Percentiles rank a stretch among this genome's conserved stretches.
Conservation (phyloP, 768 basidiomycete species). For the Tubosaeta sp. region DNA sequence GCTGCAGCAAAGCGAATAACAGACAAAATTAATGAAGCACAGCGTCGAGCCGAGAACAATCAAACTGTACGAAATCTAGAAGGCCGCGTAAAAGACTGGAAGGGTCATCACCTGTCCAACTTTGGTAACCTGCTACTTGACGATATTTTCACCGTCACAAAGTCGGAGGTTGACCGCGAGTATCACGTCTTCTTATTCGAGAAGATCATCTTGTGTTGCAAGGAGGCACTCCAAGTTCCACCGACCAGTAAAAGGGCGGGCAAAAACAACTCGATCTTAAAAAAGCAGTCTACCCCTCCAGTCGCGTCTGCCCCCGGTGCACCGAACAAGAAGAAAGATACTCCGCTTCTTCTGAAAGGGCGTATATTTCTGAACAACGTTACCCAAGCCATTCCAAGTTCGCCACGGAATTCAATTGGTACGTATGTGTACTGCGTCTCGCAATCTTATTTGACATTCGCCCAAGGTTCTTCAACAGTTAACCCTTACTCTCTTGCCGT, state of each 20-base stretch:
- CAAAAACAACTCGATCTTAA: slow-evolving; percentile 86
- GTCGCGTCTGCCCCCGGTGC: slow-evolving; percentile 46
- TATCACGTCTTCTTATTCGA: slow-evolving; percentile 99
- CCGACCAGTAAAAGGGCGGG: slow-evolving; percentile 61
- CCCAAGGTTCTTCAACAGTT: slow-evolving; percentile 43
- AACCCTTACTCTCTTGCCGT: slow-evolving; percentile 79
- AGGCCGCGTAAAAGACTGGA: slow-evolving; percentile 95
- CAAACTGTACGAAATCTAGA: slow-evolving; percentile 86
- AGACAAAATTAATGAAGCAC: slow-evolving; percentile 93
- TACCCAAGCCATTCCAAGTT: slow-evolving; percentile 66
- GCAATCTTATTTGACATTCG: not conserved
- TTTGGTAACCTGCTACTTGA: slow-evolving; percentile 94
- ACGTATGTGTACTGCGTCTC: slow-evolving; percentile 27
- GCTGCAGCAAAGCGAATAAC: slow-evolving; percentile 90
- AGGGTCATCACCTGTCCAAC: slow-evolving; percentile 91
- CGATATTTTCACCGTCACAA: slow-evolving; percentile 93
- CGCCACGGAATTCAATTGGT: slow-evolving; percentile 59
- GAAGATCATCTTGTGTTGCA: slow-evolving; percentile 98
- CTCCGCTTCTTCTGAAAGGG: slow-evolving; percentile 86
- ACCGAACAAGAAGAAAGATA: slow-evolving; percentile 67
- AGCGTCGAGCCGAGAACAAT: slow-evolving; percentile 86
- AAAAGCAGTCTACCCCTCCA: slow-evolving; percentile 64
- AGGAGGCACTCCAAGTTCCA: slow-evolving; percentile 67
- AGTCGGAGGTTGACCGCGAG: slow-evolving; percentile 93
- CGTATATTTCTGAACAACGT: slow-evolving; percentile 97